Conservation (phyloP, 495 filamentous ascomycete species). For the Xanthoparmelia taractica region DNA sequence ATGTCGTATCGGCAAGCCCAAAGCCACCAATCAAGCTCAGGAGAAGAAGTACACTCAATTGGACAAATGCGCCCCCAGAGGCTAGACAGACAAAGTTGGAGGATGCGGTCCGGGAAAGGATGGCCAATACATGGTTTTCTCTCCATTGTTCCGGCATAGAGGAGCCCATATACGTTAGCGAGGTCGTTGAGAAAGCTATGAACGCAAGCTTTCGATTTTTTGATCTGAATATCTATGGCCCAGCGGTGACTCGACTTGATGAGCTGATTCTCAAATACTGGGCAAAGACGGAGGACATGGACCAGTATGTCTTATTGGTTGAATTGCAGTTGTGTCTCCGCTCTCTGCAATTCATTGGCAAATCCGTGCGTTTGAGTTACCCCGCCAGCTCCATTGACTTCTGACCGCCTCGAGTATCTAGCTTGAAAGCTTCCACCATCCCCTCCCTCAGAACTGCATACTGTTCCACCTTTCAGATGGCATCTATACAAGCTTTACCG, state of each 20-base stretch:
- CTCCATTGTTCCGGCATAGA: slow-evolving; percentile 59
- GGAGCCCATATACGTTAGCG: slow-evolving; percentile 85
- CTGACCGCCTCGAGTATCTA: slow-evolving; percentile 13
- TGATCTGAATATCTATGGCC: slow-evolving; percentile 63
- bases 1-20: slow-evolving; percentile 23
- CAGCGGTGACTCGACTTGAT: slow-evolving; percentile 56
- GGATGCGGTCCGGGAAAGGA: slow-evolving; percentile 57
- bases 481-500: slow-evolving; percentile 68
- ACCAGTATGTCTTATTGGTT: slow-evolving; percentile 58
- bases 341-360: slow-evolving; percentile 73
- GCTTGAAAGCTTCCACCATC: slow-evolving; percentile 63
- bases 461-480: slow-evolving; percentile 85
- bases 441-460: slow-evolving; percentile 77
- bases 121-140: slow-evolving; percentile 87
- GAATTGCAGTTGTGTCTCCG: slow-evolving; percentile 63
- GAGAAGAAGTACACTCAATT: slow-evolving; percentile 61
- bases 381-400: neutral
- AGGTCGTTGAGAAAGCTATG: slow-evolving; percentile 68
- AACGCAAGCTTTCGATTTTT: slow-evolving; percentile 88
- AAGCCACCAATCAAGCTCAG: slow-evolving; percentile 35
- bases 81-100: slow-evolving; percentile 69
- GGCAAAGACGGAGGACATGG: slow-evolving; percentile 53
- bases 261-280: slow-evolving; percentile 65
- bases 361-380: slow-evolving; percentile 36
- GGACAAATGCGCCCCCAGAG: slow-evolving; percentile 58